Conservation (phyloP, 345 rosid genomes). For the Rubroshorea leprosula region DNA sequence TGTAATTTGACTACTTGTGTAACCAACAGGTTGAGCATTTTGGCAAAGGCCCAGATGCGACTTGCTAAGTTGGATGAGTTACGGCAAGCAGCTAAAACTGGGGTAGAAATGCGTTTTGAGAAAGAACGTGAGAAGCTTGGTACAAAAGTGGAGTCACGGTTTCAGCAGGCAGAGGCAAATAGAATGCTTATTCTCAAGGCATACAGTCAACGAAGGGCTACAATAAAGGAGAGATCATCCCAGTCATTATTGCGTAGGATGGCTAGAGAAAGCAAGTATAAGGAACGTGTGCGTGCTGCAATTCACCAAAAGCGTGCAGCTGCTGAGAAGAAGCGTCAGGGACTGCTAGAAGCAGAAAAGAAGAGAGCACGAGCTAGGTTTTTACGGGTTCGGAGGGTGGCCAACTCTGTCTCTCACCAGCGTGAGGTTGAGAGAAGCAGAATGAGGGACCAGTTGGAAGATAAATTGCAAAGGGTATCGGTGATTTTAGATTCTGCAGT, state of each 20-base stretch:
- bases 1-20: conserved; percentile 10
- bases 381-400: conserved; percentile 63
- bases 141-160: conserved; percentile 67
- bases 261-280: conserved; percentile 84
- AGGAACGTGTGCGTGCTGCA: conserved; percentile 72
- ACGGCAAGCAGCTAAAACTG: conserved; percentile 87
- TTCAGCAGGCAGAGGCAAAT: conserved; percentile 87
- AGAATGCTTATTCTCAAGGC: conserved; percentile 85
- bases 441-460: conserved; percentile 81
- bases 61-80: conserved; percentile 78
- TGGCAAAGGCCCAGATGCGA: conserved; percentile 79
- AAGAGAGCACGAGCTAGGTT: conserved; percentile 78
- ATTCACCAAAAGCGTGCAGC: conserved; percentile 85
- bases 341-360: conserved; percentile 83
- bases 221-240: conserved; percentile 69
- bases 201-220: conserved; percentile 66
- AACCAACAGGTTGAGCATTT: conserved; percentile 58
- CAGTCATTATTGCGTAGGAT: conserved; percentile 74
- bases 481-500: conserved; percentile 5
- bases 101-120: conserved; percentile 65
- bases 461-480: conserved; percentile 73
- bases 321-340: conserved; percentile 89
- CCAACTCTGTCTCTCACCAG: conserved; percentile 63
- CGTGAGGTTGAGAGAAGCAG: conserved; percentile 89
- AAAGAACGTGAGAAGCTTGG: conserved; percentile 83